Percentiles rank a stretch among this genome's conserved stretches.
Conservation (phyloP, 2,329 filamentous ascomycete species). For the Aspergillus hiratsukae region DNA sequence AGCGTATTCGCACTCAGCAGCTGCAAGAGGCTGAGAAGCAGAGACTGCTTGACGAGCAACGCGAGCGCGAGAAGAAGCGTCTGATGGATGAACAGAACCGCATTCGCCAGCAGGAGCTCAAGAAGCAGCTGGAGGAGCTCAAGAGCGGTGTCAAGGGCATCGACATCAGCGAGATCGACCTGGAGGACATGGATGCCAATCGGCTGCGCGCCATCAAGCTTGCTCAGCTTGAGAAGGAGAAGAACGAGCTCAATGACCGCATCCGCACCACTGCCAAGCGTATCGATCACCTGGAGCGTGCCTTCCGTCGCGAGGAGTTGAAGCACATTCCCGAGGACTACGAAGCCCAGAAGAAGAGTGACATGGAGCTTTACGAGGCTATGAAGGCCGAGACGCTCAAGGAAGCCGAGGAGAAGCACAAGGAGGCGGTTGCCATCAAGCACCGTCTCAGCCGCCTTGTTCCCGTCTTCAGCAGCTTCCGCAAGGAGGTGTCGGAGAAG, state of each 20-base stretch:
- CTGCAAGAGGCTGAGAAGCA: slow-evolving; percentile 84
- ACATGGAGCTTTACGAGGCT: slow-evolving; percentile 75
- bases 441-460: slow-evolving; percentile 83
- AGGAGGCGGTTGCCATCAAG: slow-evolving; percentile 88
- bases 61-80: slow-evolving; percentile 81
- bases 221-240: slow-evolving; percentile 92
- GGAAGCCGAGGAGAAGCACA: slow-evolving; percentile 83
- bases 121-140: slow-evolving; percentile 86
- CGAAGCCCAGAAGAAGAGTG: slow-evolving; percentile 71
- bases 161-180: slow-evolving; percentile 65
- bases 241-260: slow-evolving; percentile 90
- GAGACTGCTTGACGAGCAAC: slow-evolving; percentile 86
- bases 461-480: slow-evolving; percentile 78
- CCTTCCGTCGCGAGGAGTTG: slow-evolving; percentile 89
- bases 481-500: slow-evolving; percentile 74
- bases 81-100: slow-evolving; percentile 82
- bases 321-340: slow-evolving; percentile 90
- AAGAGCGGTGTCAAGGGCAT: slow-evolving; percentile 82
- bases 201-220: slow-evolving; percentile 92
- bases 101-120: slow-evolving; percentile 87
- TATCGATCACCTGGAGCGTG: slow-evolving; percentile 94
- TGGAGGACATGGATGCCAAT: slow-evolving; percentile 83
- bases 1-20: slow-evolving; percentile 79
- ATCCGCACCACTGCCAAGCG: slow-evolving; percentile 90
- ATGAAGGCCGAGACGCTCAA: slow-evolving; percentile 71